Conservation (phyloP, 148 eudicot genomes). For the Chenopodium formosanum region DNA sequence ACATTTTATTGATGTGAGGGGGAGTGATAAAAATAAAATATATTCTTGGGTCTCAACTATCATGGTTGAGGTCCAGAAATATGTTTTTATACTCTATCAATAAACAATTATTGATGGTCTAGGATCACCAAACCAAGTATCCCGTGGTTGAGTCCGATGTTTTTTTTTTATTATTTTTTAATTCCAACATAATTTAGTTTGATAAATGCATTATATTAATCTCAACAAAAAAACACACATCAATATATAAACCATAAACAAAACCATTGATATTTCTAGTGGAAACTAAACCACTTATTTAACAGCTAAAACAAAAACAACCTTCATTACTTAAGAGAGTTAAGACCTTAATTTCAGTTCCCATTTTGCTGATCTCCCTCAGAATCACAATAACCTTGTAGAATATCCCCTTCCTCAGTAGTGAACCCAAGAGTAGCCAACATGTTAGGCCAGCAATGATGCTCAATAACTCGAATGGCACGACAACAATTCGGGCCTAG, state of each 20-base stretch:
- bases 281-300: conserved; percentile 4
- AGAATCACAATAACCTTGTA: conserved; percentile 57
- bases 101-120: too few relatives aligned
- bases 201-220: neutral
- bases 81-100: too few relatives aligned
- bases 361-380: conserved; percentile 20
- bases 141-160: too few relatives aligned
- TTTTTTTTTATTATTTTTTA: too few relatives aligned
- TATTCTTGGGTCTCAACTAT: too few relatives aligned
- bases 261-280: neutral
- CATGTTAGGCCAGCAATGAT: conserved; percentile 71
- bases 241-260: neutral
- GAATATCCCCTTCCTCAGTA: conserved; percentile 52
- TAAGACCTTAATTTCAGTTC: neutral
- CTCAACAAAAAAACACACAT: neutral
- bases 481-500: conserved; percentile 54
- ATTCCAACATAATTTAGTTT: neutral
- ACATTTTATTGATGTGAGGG: too few relatives aligned
- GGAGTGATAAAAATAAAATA: too few relatives aligned
- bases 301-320: neutral
- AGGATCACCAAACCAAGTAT: too few relatives aligned
- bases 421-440: conserved; percentile 55
- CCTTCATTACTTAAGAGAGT: neutral
- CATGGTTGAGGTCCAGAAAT: too few relatives aligned
- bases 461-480: conserved; percentile 46